Base-by-base conservation (phyloP, 306 rosid genomes). In the Cicer chorassanicum region DNA sequence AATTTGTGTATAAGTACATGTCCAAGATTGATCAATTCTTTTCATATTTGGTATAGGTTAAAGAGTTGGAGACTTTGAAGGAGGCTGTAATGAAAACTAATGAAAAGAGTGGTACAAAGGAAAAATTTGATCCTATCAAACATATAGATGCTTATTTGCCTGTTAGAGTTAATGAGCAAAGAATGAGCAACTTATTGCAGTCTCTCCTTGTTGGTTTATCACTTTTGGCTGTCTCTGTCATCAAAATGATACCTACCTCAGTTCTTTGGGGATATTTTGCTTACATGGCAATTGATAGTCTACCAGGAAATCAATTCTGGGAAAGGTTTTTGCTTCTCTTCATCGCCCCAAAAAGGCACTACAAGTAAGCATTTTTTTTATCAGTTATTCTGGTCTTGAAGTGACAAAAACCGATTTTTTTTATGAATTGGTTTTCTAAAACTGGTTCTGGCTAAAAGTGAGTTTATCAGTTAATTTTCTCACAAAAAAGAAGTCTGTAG, bases 231-330 rank as follows among this genome's bases (percentile, higher is more conserved):
- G 81, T 88, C 75, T 71, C 92, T 45, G 71, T 73, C 44, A 89
- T 93, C 67, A 91, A 77, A 82, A 91, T 73, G 85, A 89, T 93
- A 66, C 98, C 98, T 34, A 89, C 93, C 53, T 90, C 98, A 9
- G 97, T 93, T 84, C 88, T 93, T 1, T 93, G 98, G 98, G 97
- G 98, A 75, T 93, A 91, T 63, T 93, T 93, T n/a, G 93, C 97
- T 6, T 93, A 85, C 83, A 93, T 93, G 98, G 98, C 96, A 50
- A 89, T 91, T 54, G 98, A 91, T 80, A 93, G 97, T 80, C 97
- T 93, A 65, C 91, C 93, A 0, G 97, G 98, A 44, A 93, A 91
- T 78, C 97, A 93, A 70, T 91, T 93, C 78, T 93, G 93, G 92
- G 97, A 93, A 82, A 89, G 98, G 78, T 66, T 88, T 19, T 71